A percentile compares a stretch with the other conserved stretches of the same genome.
These are phyloP conservation scores for Boletus rubropictus DNA, from an alignment of 768 basidiomycete genomes.

Conservation along the genomic window DNA sequence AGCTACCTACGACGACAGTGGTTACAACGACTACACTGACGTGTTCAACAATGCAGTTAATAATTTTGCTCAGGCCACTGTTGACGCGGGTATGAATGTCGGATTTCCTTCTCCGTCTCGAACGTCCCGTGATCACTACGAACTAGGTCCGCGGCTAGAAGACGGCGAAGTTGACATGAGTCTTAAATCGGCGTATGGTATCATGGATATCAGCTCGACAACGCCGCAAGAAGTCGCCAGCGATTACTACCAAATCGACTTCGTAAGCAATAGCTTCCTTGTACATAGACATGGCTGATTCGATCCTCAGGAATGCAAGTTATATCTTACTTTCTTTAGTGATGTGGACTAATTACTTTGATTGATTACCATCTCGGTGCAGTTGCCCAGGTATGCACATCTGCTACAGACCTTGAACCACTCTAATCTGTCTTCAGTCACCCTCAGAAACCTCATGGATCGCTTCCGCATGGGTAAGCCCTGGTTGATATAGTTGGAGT, in stretches of 20 bases:
- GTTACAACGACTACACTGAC: constrained; percentile 43
- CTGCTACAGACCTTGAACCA: not conserved
- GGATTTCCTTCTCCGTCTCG: constrained; percentile 6
- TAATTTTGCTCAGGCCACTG: constrained; percentile 37
- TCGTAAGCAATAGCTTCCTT: constrained; percentile 13
- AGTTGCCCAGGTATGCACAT: constrained; percentile 27
- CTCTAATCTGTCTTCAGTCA: constrained; percentile 40
- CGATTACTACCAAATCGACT: constrained; percentile 53
- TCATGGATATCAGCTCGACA: constrained; percentile 42
- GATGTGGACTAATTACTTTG: not conserved
- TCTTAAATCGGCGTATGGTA: constrained; percentile 47
- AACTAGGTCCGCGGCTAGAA: constrained; percentile 12
- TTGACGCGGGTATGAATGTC: constrained; percentile 42
- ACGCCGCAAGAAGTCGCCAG: constrained; percentile 44
- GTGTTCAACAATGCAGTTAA: constrained; percentile 38
- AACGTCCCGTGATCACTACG: constrained; percentile 32
- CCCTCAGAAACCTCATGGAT: constrained; percentile 62
- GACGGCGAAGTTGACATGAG: constrained; percentile 45
- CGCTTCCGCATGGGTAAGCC: constrained; percentile 55
- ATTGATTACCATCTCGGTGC: not conserved
- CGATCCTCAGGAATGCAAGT: constrained; percentile 27
- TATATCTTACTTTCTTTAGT: not conserved
- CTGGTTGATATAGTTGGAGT: not conserved
- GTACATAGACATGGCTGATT: constrained; percentile 1
- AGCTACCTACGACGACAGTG: constrained; percentile 54